phyloP scores from a whole-genome alignment of 2,329 filamentous ascomycete species.

The Pestalotiopsis sp. region DNA sequence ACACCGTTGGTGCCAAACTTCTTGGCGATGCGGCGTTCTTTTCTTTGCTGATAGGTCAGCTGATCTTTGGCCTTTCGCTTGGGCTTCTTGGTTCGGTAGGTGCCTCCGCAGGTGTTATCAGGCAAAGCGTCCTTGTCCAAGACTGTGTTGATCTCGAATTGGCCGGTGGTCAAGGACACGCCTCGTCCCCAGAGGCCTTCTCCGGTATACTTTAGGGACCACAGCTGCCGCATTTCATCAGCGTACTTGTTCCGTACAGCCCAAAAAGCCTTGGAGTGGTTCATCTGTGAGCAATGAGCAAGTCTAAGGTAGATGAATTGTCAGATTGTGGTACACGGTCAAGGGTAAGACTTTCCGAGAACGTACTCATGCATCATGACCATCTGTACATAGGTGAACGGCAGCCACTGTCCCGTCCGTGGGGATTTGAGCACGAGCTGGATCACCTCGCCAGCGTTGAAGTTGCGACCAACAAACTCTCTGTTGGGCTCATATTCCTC shows the following conservation, averaged over 20 bases:
- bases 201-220: constrained; percentile 70
- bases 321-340: not conserved
- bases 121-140: constrained; percentile 58
- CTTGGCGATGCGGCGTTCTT: constrained; percentile 70
- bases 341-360: not conserved
- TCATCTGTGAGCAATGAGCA: constrained; percentile 90
- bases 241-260: constrained; percentile 73
- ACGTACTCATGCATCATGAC: constrained; percentile 85
- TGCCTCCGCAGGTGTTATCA: constrained; percentile 79
- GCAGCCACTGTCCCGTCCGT: constrained; percentile 68
- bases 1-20: constrained; percentile 75
- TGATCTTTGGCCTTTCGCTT: constrained; percentile 54
- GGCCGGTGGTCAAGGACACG: constrained; percentile 58
- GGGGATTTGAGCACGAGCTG: constrained; percentile 78
- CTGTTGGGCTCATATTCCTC: constrained; percentile 81
- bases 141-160: constrained; percentile 56
- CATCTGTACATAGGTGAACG: constrained; percentile 84
- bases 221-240: constrained; percentile 68
- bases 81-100: constrained; percentile 63
- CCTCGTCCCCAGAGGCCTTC: constrained; percentile 84
- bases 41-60: constrained; percentile 68
- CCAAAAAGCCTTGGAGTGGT: constrained; percentile 82
- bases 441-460: constrained; percentile 85
- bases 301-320: constrained; percentile 42
- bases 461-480: constrained; percentile 86